Conservation (phyloP, 805 yeast genomes). For the Candida stauntonica region DNA sequence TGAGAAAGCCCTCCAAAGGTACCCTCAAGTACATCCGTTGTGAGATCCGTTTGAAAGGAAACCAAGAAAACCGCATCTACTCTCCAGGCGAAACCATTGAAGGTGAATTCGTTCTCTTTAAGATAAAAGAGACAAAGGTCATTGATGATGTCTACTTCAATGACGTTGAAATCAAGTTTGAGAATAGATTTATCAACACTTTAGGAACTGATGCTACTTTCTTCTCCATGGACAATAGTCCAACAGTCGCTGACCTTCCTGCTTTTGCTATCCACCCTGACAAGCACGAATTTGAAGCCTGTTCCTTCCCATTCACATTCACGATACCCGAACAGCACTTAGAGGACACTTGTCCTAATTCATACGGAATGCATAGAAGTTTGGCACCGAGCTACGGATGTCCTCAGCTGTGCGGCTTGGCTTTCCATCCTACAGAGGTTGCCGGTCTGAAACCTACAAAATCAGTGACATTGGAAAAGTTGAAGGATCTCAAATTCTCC, state of each 20-base stretch:
- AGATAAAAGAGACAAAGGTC: conserved; percentile 5
- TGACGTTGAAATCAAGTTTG: conserved; percentile 18
- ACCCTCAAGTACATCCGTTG: conserved; percentile 16
- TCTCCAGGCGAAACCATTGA: conserved; percentile 18
- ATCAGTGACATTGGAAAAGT: conserved; percentile 1
- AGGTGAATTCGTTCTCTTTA: conserved; percentile 15
- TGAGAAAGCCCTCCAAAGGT: conserved; percentile 15
- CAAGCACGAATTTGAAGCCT: conserved; percentile 8
- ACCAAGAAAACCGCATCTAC: conserved; percentile 6
- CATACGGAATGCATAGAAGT: conserved; percentile 5
- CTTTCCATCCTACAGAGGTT: conserved; percentile 15
- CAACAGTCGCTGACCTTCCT: conserved; percentile 6
- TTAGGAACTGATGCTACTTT: conserved; percentile 6
- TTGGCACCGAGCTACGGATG: conserved; percentile 19
- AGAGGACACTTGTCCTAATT: conserved; percentile 14
- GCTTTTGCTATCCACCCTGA: conserved; percentile 10
- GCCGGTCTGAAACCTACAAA: conserved; percentile 15
- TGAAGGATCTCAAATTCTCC: conserved; percentile 4
- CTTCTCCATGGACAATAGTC: conserved; percentile 21
- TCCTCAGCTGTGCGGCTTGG: conserved; percentile 17
- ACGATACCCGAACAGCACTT: conserved; percentile 15
- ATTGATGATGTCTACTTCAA: conserved; percentile 19
- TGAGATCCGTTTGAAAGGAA: conserved; percentile 10
- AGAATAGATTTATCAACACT: conserved; percentile 14
- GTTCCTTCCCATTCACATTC: conserved; percentile 18